Percentiles rank a stretch among this genome's conserved stretches.
These are phyloP conservation scores for Telopea speciosissima DNA, from an alignment of 177 flowering plant species.

Conservation along the genomic window DNA sequence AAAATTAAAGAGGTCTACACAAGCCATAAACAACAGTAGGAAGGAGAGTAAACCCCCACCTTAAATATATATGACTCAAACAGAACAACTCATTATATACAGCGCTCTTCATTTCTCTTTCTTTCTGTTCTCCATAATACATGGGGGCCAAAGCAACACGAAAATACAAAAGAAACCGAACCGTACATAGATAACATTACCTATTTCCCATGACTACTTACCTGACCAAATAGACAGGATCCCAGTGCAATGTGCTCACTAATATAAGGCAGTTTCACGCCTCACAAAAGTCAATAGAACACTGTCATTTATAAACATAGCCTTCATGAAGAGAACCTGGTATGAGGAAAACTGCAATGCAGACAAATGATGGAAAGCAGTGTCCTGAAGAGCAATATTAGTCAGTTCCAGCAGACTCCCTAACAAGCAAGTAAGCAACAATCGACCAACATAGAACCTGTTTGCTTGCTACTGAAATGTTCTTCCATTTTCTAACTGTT, in stretches of 20 bases:
- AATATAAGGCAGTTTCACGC: constrained; percentile 3
- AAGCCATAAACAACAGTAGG: no score
- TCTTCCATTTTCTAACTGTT: not conserved
- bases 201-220: constrained; percentile 9
- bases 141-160: no score
- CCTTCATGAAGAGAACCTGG: not conserved
- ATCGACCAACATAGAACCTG: not conserved
- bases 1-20: no score
- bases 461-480: not conserved
- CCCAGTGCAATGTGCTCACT: constrained; percentile 6
- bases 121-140: no score
- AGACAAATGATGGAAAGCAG: not conserved
- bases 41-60: not conserved
- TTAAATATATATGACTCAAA: no score
- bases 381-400: not conserved
- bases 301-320: not conserved
- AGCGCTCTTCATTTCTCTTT: constrained; percentile 11
- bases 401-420: not conserved
- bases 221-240: constrained; percentile 2
- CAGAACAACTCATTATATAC: constrained; percentile 18
- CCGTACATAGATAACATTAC: not conserved
- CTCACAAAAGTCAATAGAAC: constrained; percentile 3
- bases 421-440: not conserved
- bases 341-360: constrained; percentile 5
- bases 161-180: constrained; percentile 3